Conservation (phyloP, 495 filamentous ascomycete species). For the Filosporella fistucella region DNA sequence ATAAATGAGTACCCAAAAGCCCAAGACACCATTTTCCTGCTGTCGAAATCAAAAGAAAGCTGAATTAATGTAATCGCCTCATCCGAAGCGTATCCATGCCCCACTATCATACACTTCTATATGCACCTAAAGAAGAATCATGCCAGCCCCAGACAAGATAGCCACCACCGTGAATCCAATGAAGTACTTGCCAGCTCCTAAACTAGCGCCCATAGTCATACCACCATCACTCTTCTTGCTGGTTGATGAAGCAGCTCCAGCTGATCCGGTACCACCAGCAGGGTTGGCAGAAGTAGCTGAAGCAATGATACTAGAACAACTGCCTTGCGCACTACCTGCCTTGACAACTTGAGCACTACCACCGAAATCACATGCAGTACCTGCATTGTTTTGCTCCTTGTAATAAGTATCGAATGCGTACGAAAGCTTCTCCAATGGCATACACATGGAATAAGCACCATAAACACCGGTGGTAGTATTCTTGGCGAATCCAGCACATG, state of each 20-base stretch:
- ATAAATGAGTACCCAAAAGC: too few relatives aligned
- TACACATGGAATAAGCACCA: slow-evolving; percentile 73
- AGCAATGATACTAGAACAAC: slow-evolving; percentile 53
- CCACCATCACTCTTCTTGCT: slow-evolving; percentile 12
- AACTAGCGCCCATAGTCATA: slow-evolving; percentile 30
- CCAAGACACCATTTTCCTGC: too few relatives aligned
- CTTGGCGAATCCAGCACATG: slow-evolving; percentile 51
- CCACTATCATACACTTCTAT: too few relatives aligned
- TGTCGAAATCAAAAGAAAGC: too few relatives aligned
- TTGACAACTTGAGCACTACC: slow-evolving; percentile 42
- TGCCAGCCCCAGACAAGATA: slow-evolving; percentile 12
- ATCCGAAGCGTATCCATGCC: too few relatives aligned
- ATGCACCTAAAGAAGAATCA: slow-evolving; percentile 19
- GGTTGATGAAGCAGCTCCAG: slow-evolving; percentile 20
- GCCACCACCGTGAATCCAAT: slow-evolving; percentile 54
- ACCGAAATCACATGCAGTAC: slow-evolving; percentile 58
- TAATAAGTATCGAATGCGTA: slow-evolving; percentile 67
- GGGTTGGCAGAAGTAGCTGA: slow-evolving; percentile 55
- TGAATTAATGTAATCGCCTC: too few relatives aligned
- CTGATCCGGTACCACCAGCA: slow-evolving; percentile 20
- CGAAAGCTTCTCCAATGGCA: slow-evolving; percentile 54
- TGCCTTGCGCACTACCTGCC: slow-evolving; percentile 32
- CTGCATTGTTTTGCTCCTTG: slow-evolving; percentile 30
- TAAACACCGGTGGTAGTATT: slow-evolving; percentile 61
- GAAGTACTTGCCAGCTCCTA: slow-evolving; percentile 31